Conservation (phyloP, 108 stramenopile species). For the Nitzschia inconspicua region DNA sequence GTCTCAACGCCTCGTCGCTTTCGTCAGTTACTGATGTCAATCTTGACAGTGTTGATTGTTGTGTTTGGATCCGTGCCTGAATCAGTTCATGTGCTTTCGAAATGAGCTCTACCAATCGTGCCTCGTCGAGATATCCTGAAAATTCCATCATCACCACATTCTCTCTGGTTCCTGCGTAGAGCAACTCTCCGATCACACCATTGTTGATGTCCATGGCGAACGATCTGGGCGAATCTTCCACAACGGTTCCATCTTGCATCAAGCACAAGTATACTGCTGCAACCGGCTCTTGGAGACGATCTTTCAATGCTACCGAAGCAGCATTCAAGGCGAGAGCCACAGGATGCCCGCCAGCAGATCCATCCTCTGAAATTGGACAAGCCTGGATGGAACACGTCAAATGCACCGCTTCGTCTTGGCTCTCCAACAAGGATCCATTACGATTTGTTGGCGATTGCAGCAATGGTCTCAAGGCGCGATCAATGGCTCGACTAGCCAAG, state of each 20-base stretch:
- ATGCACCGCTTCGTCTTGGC: constrained; percentile 27
- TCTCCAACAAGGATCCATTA: not conserved
- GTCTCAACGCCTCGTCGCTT: constrained; percentile 29
- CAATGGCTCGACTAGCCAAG: constrained; percentile 53
- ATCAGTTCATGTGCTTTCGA: constrained; percentile 43
- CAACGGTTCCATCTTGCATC: constrained; percentile 29
- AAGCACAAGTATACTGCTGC: constrained; percentile 48
- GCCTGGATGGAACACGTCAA: constrained; percentile 50
- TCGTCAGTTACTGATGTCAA: constrained; percentile 1
- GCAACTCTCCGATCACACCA: constrained; percentile 20
- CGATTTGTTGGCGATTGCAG: constrained; percentile 5
- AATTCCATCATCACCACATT: constrained; percentile 58
- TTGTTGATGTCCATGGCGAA: constrained; percentile 11
- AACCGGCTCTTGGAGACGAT: constrained; percentile 58
- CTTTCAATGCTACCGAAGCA: constrained; percentile 67
- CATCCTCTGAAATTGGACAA: constrained; percentile 16
- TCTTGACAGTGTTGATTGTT: constrained; percentile 18
- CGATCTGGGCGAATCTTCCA: constrained; percentile 35
- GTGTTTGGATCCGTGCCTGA: constrained; percentile 41
- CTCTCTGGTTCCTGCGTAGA: constrained; percentile 61
- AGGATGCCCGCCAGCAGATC: constrained; percentile 40
- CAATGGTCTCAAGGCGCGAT: constrained; percentile 61
- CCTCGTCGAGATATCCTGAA: constrained; percentile 30
- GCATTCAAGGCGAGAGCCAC: constrained; percentile 73
- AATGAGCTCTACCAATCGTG: constrained; percentile 35